Evolutionary conservation across 2,329 filamentous ascomycete genomes (phyloP).

Genomic region (Pseudogymnoascus destructans): DNA sequence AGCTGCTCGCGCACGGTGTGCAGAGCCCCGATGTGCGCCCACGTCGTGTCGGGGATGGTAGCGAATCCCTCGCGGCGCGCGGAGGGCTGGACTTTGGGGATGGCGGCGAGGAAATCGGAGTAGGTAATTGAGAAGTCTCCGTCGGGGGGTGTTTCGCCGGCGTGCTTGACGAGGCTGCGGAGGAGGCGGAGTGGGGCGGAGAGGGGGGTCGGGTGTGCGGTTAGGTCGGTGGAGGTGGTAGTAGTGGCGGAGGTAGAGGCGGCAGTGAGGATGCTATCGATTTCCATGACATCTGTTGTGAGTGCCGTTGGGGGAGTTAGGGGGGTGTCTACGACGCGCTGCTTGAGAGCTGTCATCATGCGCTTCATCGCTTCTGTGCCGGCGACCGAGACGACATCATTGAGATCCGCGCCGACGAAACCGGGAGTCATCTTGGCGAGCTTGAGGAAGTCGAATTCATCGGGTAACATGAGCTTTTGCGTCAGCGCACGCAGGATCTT

Average conservation of each 20-base stretch:
- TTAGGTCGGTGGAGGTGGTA: slow-evolving; percentile 16
- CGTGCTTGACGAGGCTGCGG: slow-evolving; percentile 40
- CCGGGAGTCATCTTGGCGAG: slow-evolving; percentile 80
- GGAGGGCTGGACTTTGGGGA: slow-evolving; percentile 65
- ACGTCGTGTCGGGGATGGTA: slow-evolving; percentile 84
- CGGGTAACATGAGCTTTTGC: slow-evolving; percentile 46
- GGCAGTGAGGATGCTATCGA: slow-evolving; percentile 19
- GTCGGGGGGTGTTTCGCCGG: slow-evolving; percentile 37
- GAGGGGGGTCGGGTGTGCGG: slow-evolving; percentile 10
- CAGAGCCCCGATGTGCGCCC: slow-evolving; percentile 83
- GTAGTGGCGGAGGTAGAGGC: slow-evolving; percentile 12
- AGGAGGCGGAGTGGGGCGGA: slow-evolving; percentile 30
- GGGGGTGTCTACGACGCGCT: slow-evolving; percentile 14
- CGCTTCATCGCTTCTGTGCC: slow-evolving; percentile 28
- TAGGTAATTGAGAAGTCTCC: slow-evolving; percentile 47
- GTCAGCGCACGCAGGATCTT: slow-evolving; percentile 67
- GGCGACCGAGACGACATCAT: slow-evolving; percentile 40
- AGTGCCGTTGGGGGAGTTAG: background rate
- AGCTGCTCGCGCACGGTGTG: slow-evolving; percentile 68
- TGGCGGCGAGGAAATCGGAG: slow-evolving; percentile 58
- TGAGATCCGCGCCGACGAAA: slow-evolving; percentile 83
- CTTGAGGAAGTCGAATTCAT: slow-evolving; percentile 58
- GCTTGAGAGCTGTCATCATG: slow-evolving; percentile 25
- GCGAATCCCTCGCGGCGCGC: slow-evolving; percentile 90
- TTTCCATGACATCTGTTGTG: slow-evolving; percentile 22